These are phyloP conservation scores for Sclerotinia borealis DNA, from an alignment of 2,329 filamentous ascomycete genomes.

Conservation along the genomic window DNA sequence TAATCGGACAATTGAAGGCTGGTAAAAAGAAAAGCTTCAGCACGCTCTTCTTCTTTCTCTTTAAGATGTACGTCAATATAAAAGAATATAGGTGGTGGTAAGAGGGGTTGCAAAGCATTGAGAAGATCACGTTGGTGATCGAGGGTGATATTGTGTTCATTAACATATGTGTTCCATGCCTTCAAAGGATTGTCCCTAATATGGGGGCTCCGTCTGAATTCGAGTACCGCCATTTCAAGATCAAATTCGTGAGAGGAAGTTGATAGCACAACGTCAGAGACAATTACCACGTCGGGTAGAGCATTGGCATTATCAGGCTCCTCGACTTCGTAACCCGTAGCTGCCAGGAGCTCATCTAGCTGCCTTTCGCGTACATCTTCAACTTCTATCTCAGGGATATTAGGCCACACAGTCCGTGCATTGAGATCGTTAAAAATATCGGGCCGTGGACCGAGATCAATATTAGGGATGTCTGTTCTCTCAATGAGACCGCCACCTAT, in stretches of 20 bases:
- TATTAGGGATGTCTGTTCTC: not conserved
- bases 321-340: conserved; percentile 26
- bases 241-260: not conserved
- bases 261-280: not conserved
- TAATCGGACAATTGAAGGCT: conserved; percentile 7
- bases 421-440: too few species aligned
- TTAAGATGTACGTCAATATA: not conserved
- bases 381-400: conserved; percentile 25
- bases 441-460: not conserved
- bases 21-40: not conserved
- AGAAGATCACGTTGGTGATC: not conserved
- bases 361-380: conserved; percentile 27
- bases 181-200: not conserved
- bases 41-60: not conserved
- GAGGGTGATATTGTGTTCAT: not conserved
- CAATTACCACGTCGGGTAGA: not conserved
- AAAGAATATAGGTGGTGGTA: not conserved
- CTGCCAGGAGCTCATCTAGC: conserved; percentile 26
- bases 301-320: conserved; percentile 26
- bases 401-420: conserved; percentile 17
- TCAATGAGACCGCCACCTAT: not conserved
- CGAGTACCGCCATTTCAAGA: not conserved
- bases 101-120: not conserved
- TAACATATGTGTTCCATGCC: conserved; percentile 3
- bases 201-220: not conserved